phyloP scores from a whole-genome alignment of 2,329 filamentous ascomycete species.

The Metarhizium sp. region DNA sequence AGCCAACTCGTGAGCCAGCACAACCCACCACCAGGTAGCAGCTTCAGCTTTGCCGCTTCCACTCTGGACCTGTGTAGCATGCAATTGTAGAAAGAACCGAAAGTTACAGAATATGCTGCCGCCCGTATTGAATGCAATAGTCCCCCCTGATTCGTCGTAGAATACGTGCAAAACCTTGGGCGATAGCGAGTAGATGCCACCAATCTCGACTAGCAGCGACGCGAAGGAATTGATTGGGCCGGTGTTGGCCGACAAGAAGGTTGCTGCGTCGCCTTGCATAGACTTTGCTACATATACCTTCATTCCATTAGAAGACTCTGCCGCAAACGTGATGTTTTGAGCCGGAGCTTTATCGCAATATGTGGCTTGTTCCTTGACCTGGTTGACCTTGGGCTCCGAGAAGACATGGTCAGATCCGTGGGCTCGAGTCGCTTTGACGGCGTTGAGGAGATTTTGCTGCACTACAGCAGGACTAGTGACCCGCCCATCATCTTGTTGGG shows the following conservation, averaged over 20 bases:
- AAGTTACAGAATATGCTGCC: slow-evolving; percentile 93
- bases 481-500: slow-evolving; percentile 35
- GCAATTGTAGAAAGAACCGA: slow-evolving; percentile 74
- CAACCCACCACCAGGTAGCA: slow-evolving; percentile 84
- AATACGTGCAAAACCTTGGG: slow-evolving; percentile 72
- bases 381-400: slow-evolving; percentile 58
- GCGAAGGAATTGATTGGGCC: slow-evolving; percentile 60
- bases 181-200: slow-evolving; percentile 62
- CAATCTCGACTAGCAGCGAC: slow-evolving; percentile 57
- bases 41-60: slow-evolving; percentile 52
- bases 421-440: slow-evolving; percentile 68
- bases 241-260: slow-evolving; percentile 54
- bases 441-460: slow-evolving; percentile 64
- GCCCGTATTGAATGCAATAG: slow-evolving; percentile 85
- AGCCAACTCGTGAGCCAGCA: slow-evolving; percentile 89
- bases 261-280: slow-evolving; percentile 32
- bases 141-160: slow-evolving; percentile 67
- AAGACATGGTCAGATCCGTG: slow-evolving; percentile 69
- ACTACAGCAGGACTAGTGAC: slow-evolving; percentile 53
- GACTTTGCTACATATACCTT: slow-evolving; percentile 61
- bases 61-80: slow-evolving; percentile 41
- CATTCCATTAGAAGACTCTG: slow-evolving; percentile 61
- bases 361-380: slow-evolving; percentile 71
- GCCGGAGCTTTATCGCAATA: slow-evolving; percentile 76
- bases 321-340: slow-evolving; percentile 63